Evolutionary conservation across 768 basidiomycete species (phyloP), one percentile per base, ranked within the genome.

Genomic region (Mycena leptocephala): DNA sequence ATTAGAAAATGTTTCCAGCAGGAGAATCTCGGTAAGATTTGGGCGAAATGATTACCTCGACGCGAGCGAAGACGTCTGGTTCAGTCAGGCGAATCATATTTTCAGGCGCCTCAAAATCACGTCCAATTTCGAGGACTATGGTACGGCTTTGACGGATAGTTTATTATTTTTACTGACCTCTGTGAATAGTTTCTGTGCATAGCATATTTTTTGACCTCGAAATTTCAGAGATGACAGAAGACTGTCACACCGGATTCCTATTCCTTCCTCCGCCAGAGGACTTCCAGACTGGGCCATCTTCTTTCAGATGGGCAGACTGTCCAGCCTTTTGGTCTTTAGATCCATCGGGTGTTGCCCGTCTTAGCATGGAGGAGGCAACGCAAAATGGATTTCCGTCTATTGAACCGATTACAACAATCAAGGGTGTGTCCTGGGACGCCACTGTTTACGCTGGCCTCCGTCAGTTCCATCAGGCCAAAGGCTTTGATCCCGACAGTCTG

Each of bases 31-130:
- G 14, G 22, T 51, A 18, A 5, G 22, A 4, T n/a, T 10, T 1
- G 22, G 13, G 18, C 22, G 14, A n/a, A n/a, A n/a, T n/a, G n/a
- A n/a, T n/a, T n/a, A n/a, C n/a, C n/a, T n/a, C n/a, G n/a, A n/a
- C 48, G 2, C 3, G 48, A n/a, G 4, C 43, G 22, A 9, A 8
- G 48, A n/a, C n/a, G 16, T 8, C 41, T 65, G 63, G 63, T 24
- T 65, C 24, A 65, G 63, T 65, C 63, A 65, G 46, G 63, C 63
- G 20, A 65, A 65, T 22, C 41, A 65, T 41, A 65, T 65, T n/a
- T n/a, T n/a, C n/a, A n/a, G n/a, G n/a, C n/a, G n/a, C n/a, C n/a
- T n/a, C n/a, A n/a, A n/a, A n/a, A 32, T 46, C 30, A 18, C 26
- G 10, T 6, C 41, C 28, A 48, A 65, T 32, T 43, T 32, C n/a